Evolutionary conservation across 106 monocot genomes (phyloP).

Genomic region (Acanthochlamys bracteata): DNA sequence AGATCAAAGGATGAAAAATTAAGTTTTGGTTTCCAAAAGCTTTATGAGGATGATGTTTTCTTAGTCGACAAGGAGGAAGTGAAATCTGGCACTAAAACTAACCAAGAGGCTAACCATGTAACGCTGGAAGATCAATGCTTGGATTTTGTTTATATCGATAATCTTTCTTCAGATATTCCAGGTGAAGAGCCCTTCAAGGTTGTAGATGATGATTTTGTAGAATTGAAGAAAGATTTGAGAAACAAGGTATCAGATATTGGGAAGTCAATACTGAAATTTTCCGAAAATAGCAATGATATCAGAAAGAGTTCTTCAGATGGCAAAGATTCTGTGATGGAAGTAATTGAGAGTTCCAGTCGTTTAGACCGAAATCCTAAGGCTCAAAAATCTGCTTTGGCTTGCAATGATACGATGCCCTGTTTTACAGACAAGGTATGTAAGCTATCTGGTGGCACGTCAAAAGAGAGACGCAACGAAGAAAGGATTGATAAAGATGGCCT

Average conservation of each 20-base stretch:
- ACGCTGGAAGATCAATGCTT: not conserved
- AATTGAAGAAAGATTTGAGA: not conserved
- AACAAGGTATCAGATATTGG: not conserved
- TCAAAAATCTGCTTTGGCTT: too few species aligned
- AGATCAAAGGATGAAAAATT: slow-evolving; percentile 2
- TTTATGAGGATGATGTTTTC: not conserved
- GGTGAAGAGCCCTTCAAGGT: not conserved
- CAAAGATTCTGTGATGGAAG: too few species aligned
- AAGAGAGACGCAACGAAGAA: too few species aligned
- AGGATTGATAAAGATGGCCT: too few species aligned
- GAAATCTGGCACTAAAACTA: not conserved
- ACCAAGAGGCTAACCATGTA: too few species aligned
- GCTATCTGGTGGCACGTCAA: too few species aligned
- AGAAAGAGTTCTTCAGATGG: not conserved
- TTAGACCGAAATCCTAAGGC: too few species aligned
- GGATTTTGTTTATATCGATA: slow-evolving; percentile 7
- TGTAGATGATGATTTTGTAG: not conserved
- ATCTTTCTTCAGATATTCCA: not conserved
- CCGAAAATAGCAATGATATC: not conserved
- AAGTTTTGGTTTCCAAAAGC: not conserved
- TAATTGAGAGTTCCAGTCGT: too few species aligned
- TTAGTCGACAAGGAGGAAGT: slow-evolving; percentile 10
- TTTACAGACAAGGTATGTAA: too few species aligned
- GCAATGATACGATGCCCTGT: too few species aligned
- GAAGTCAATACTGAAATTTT: not conserved